These are phyloP conservation scores for Schizophyllum amplum DNA, from an alignment of 1,284 basidiomycete species.

Conservation along the genomic window DNA sequence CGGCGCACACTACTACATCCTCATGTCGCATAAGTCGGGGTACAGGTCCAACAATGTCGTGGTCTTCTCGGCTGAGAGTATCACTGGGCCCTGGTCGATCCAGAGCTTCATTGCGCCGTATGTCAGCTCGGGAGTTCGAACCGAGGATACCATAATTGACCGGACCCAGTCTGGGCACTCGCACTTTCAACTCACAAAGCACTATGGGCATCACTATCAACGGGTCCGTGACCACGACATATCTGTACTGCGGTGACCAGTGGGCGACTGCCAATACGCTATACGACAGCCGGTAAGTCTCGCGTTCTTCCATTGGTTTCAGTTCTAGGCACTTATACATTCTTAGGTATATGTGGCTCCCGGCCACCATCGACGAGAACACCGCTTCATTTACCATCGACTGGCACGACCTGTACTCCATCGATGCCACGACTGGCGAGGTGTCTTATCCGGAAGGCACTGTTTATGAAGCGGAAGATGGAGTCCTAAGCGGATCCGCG, in stretches of 20 bases:
- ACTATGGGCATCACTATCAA: conserved; percentile 19
- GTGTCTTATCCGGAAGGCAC: conserved; percentile 17
- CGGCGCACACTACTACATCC: conserved; percentile 16
- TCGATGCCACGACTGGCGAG: conserved; percentile 19
- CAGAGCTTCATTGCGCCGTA: conserved; percentile 20
- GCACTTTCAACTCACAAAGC: conserved; percentile 24
- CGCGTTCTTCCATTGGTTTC: no score
- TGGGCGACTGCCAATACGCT: conserved; percentile 17
- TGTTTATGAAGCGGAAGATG: conserved; percentile 20
- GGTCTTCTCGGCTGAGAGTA: conserved; percentile 21
- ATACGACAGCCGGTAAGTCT: conserved; percentile 16
- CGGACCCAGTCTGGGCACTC: conserved; percentile 18
- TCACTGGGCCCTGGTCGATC: conserved; percentile 21
- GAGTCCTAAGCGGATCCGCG: conserved; percentile 15
- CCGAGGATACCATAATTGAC: no score
- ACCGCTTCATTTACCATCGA: conserved; percentile 18
- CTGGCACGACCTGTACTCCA: conserved; percentile 22
- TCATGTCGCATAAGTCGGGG: conserved; percentile 20
- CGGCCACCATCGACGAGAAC: conserved; percentile 18
- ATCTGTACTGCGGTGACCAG: conserved; percentile 22
- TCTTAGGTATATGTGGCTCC: conserved; percentile 24
- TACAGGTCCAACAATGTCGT: conserved; percentile 22
- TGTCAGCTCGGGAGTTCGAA: no score
- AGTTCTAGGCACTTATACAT: no score
- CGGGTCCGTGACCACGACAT: conserved; percentile 17